These are phyloP conservation scores for Vigna trinervia DNA, from an alignment of 306 rosid species.

Conservation along the genomic window DNA sequence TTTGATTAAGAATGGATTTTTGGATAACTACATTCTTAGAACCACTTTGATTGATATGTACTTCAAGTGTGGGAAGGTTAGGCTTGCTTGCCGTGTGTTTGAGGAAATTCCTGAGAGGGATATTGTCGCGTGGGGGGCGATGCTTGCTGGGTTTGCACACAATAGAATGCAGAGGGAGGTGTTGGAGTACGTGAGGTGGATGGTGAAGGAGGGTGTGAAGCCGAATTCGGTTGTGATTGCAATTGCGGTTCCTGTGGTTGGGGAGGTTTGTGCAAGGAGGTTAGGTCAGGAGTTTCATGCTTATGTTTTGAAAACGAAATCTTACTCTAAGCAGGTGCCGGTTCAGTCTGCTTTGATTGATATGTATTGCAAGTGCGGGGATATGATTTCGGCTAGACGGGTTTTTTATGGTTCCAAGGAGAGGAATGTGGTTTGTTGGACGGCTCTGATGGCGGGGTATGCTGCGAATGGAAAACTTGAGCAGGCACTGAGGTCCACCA, in stretches of 20 bases:
- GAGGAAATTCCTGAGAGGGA: conserved; percentile 73
- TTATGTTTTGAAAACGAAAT: conserved; percentile 67
- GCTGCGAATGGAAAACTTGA: conserved; percentile 71
- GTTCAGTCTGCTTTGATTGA: conserved; percentile 82
- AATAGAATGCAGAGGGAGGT: conserved; percentile 70
- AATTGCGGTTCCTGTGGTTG: conserved; percentile 68
- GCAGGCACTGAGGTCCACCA: conserved; percentile 74
- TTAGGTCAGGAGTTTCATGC: conserved; percentile 81
- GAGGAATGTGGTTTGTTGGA: conserved; percentile 87
- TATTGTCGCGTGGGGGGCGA: conserved; percentile 74
- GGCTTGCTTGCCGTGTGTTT: conserved; percentile 63
- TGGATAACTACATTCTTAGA: conserved; percentile 57
- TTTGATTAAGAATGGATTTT: conserved; percentile 77
- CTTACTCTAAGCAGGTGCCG: conserved; percentile 58
- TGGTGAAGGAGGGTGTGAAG: conserved; percentile 61
- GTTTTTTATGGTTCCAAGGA: conserved; percentile 69
- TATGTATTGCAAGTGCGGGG: conserved; percentile 90
- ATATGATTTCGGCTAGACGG: conserved; percentile 64
- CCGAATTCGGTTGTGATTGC: conserved; percentile 75
- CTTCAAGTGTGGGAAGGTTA: conserved; percentile 76
- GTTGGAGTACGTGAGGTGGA: conserved; percentile 66
- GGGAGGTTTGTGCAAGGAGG: conserved; percentile 56
- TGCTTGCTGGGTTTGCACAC: conserved; percentile 74
- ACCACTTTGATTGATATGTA: conserved; percentile 77
- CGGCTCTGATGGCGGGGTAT: conserved; percentile 83